These are phyloP conservation scores for Sclerotinia glacialis DNA, from an alignment of 2,329 filamentous ascomycete genomes.

Conservation along the genomic window DNA sequence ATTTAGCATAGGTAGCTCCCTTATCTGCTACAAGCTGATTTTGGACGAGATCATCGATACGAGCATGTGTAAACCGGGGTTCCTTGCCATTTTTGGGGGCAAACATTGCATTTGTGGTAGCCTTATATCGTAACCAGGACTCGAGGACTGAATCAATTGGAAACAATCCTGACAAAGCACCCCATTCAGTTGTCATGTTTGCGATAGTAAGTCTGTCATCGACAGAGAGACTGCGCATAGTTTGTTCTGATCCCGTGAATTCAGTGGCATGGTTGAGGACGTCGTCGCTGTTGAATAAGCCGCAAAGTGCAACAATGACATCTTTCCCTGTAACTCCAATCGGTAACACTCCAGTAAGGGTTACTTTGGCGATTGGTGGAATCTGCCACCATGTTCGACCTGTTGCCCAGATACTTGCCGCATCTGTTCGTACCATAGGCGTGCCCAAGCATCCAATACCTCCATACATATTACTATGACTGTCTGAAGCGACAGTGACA, in stretches of 20 bases:
- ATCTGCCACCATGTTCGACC: constrained; percentile 84
- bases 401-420: constrained; percentile 81
- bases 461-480: constrained; percentile 81
- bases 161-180: constrained; percentile 70
- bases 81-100: constrained; percentile 46
- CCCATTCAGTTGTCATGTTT: constrained; percentile 85
- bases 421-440: constrained; percentile 82
- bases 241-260: constrained; percentile 77
- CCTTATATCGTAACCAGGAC: constrained; percentile 73
- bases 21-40: constrained; percentile 69
- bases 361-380: constrained; percentile 79
- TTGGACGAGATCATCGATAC: constrained; percentile 68
- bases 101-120: constrained; percentile 66
- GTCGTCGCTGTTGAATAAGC: constrained; percentile 80
- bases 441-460: constrained; percentile 75
- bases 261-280: constrained; percentile 91
- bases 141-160: constrained; percentile 73
- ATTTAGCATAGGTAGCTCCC: constrained; percentile 78
- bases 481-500: constrained; percentile 73
- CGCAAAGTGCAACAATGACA: constrained; percentile 85
- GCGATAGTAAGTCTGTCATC: constrained; percentile 71
- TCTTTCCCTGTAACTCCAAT: constrained; percentile 87
- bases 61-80: constrained; percentile 66
- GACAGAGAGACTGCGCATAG: constrained; percentile 67
- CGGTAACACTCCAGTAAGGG: constrained; percentile 71